Percentiles rank a stretch among this genome's conserved stretches.
These are phyloP conservation scores for Lentinula novae-zelandiae DNA, from an alignment of 1,284 basidiomycete genomes.

Conservation along the genomic window DNA sequence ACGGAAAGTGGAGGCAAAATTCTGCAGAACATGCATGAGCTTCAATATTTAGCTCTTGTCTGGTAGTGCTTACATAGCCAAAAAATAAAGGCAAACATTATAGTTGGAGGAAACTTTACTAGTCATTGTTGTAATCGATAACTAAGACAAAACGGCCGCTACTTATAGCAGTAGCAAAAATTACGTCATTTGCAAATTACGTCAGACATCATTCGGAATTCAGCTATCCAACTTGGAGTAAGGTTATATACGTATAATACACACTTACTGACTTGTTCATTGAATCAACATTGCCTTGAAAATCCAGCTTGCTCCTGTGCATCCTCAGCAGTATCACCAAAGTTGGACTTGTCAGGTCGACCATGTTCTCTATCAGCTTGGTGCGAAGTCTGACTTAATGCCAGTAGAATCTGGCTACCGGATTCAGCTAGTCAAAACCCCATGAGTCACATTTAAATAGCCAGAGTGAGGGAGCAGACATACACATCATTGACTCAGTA, in stretches of 20 bases:
- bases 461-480: conserved; percentile 6
- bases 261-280: not conserved
- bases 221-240: no score
- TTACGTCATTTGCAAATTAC: not conserved
- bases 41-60: not conserved
- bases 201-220: not conserved
- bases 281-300: conserved; percentile 31
- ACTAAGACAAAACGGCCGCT: not conserved
- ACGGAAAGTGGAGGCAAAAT: conserved; percentile 50
- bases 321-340: conserved; percentile 23
- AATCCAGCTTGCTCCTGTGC: conserved; percentile 27
- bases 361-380: conserved; percentile 34
- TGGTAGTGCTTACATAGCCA: conserved; percentile 39
- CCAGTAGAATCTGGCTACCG: conserved; percentile 8
- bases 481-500: conserved; percentile 36
- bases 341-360: conserved; percentile 32
- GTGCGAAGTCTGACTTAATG: conserved; percentile 15
- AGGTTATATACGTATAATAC: not conserved
- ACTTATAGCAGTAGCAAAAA: not conserved
- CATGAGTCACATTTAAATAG: not conserved
- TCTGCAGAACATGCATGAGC: conserved; percentile 23
- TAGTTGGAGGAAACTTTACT: conserved; percentile 29
- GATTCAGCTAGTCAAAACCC: conserved; percentile 3
- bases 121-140: conserved; percentile 16
- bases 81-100: conserved; percentile 42